Conservation (phyloP, 345 rosid genomes). For the Erysimum cheiranthoides region DNA sequence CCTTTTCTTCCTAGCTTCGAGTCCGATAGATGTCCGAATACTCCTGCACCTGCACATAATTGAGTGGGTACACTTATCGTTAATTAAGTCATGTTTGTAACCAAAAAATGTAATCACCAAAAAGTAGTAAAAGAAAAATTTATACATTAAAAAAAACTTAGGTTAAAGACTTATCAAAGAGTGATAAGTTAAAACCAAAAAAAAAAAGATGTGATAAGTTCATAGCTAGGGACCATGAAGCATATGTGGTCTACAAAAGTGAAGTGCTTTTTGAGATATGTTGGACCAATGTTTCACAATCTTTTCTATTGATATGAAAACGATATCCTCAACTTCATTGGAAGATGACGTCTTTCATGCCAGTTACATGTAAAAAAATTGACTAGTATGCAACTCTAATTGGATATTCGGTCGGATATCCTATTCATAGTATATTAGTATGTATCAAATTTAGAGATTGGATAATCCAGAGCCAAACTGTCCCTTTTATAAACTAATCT, state of each 20-base stretch:
- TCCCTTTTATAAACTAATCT: constrained; percentile 4
- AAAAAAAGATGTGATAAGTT: no score
- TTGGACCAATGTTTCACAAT: neutral
- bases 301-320: constrained; percentile 20
- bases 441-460: constrained; percentile 1
- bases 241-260: constrained; percentile 13
- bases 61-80: neutral
- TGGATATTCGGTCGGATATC: constrained; percentile 43
- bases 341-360: constrained; percentile 30
- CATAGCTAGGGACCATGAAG: constrained; percentile 9
- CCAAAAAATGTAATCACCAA: neutral
- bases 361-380: neutral
- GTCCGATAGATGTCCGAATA: constrained; percentile 92
- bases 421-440: constrained; percentile 5
- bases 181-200: no score
- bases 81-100: constrained; percentile 26
- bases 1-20: constrained; percentile 93
- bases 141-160: neutral
- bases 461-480: constrained; percentile 12
- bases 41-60: constrained; percentile 77
- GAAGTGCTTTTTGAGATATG: constrained; percentile 15
- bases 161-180: neutral
- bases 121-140: neutral
- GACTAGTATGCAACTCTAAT: constrained; percentile 18
- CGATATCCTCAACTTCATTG: constrained; percentile 15